phyloP scores from a whole-genome alignment of 2,329 filamentous ascomycete species.

The Fusarium staphyleae region DNA sequence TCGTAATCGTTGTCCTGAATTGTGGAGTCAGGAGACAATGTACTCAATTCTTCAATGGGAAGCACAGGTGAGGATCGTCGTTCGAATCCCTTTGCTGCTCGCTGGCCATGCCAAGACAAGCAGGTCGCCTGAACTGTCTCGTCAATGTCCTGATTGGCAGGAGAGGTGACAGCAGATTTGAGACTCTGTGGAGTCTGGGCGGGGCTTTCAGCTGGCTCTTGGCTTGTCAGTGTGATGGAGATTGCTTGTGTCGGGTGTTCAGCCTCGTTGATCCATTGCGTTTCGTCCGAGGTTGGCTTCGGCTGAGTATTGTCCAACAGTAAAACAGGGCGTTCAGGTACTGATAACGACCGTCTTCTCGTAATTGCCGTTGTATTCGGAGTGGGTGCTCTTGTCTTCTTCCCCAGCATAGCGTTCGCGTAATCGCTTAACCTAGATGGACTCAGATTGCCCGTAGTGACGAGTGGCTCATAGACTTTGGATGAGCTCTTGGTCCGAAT shows the following conservation, averaged over 20 bases:
- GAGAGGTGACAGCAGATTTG: neutral
- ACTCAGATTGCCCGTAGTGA: constrained; percentile 48
- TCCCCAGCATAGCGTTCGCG: constrained; percentile 14
- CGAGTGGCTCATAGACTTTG: constrained; percentile 56
- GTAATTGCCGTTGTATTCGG: constrained; percentile 22
- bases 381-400: constrained; percentile 3
- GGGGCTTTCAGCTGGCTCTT: neutral
- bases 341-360: constrained; percentile 38
- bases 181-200: constrained; percentile 16
- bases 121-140: constrained; percentile 11
- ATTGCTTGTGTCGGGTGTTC: constrained; percentile 1
- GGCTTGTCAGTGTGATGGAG: constrained; percentile 10
- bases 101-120: constrained; percentile 9
- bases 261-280: constrained; percentile 4
- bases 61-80: constrained; percentile 60
- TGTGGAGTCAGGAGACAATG: constrained; percentile 45
- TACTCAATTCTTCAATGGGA: constrained; percentile 46
- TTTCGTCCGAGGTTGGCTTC: constrained; percentile 7
- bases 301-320: constrained; percentile 7
- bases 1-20: constrained; percentile 52
- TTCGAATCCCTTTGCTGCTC: constrained; percentile 13
- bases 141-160: neutral
- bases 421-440: constrained; percentile 56
- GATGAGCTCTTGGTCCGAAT: constrained; percentile 56
- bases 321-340: constrained; percentile 37